These are phyloP conservation scores for Infundibulicybe gibba DNA, from an alignment of 768 basidiomycete genomes.

Conservation along the genomic window DNA sequence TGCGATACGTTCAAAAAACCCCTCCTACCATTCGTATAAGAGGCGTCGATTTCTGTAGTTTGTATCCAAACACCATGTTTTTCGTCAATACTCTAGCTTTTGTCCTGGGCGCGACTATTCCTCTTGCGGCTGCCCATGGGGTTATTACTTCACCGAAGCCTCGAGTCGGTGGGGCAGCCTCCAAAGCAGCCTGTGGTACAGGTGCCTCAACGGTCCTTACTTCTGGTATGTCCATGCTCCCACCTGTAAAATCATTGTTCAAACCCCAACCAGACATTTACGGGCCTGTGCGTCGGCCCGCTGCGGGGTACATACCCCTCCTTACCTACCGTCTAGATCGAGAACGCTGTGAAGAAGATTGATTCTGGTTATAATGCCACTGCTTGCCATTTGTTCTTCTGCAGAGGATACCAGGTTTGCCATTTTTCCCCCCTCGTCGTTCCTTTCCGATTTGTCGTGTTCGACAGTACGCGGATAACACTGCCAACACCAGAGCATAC, in stretches of 20 bases:
- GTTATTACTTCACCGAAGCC: slow-evolving; percentile 24
- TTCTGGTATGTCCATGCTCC: slow-evolving; percentile 14
- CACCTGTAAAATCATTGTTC: neutral
- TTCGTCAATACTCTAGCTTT: slow-evolving; percentile 2
- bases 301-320: neutral
- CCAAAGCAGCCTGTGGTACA: slow-evolving; percentile 26
- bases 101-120: slow-evolving; percentile 6
- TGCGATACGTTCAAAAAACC: no score
- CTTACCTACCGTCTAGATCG: slow-evolving; percentile 19
- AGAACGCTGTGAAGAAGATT: slow-evolving; percentile 22
- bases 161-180: slow-evolving; percentile 20
- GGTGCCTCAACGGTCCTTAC: slow-evolving; percentile 21
- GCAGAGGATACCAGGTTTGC: slow-evolving; percentile 25
- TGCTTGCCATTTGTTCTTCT: slow-evolving; percentile 30
- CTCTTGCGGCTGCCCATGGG: slow-evolving; percentile 19
- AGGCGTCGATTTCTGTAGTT: no score
- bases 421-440: neutral
- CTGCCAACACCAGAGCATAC: slow-evolving; percentile 21
- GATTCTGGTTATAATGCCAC: slow-evolving; percentile 25
- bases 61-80: slow-evolving; percentile 1
- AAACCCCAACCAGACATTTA: slow-evolving; percentile 14
- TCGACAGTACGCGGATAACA: slow-evolving; percentile 25
- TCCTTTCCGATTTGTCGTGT: neutral
- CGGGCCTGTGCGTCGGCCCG: slow-evolving; percentile 21
- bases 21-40: no score